phyloP scores from a whole-genome alignment of 495 filamentous ascomycete species.

The Bombardia bombarda region DNA sequence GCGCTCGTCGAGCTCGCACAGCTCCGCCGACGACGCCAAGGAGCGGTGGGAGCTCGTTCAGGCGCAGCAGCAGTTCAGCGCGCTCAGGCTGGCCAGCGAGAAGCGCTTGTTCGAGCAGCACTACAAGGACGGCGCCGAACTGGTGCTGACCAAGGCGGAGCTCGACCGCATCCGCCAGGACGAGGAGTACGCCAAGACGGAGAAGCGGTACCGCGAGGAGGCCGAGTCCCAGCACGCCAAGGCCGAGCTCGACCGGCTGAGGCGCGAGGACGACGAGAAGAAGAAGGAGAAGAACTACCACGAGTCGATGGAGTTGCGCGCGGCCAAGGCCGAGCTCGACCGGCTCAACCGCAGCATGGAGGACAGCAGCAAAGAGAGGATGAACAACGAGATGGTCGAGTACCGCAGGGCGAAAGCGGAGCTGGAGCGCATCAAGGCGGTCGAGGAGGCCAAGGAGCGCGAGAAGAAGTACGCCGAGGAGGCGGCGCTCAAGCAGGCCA shows the following conservation, averaged over 20 bases:
- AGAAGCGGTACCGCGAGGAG: slow-evolving; percentile 20
- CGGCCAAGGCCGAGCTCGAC: slow-evolving; percentile 15
- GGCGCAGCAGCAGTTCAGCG: slow-evolving; percentile 13
- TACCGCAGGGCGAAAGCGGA: slow-evolving; percentile 35
- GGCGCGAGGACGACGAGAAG: slow-evolving; percentile 20
- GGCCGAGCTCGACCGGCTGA: slow-evolving; percentile 16
- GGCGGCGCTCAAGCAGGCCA: slow-evolving; percentile 21
- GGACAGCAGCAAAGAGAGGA: not conserved
- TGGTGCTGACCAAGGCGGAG: slow-evolving; percentile 32
- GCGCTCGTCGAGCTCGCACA: slow-evolving; percentile 21
- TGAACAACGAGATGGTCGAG: slow-evolving; percentile 30
- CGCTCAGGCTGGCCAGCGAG: slow-evolving; percentile 9
- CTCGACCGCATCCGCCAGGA: slow-evolving; percentile 27
- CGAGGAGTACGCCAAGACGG: slow-evolving; percentile 36
- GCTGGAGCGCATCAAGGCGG: slow-evolving; percentile 28
- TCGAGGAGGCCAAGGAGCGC: slow-evolving; percentile 38
- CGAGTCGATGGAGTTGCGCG: slow-evolving; percentile 19
- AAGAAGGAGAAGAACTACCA: slow-evolving; percentile 23
- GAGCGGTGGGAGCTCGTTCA: slow-evolving; percentile 16
- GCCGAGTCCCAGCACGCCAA: slow-evolving; percentile 20
- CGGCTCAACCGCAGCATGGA: slow-evolving; percentile 8
- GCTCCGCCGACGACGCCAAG: slow-evolving; percentile 19
- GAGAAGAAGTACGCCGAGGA: slow-evolving; percentile 22
- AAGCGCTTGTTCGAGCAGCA: slow-evolving; percentile 12
- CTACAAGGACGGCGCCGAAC: slow-evolving; percentile 11